These are phyloP conservation scores for Ustilago xerochloae DNA, from an alignment of 1,284 basidiomycete genomes.

Conservation along the genomic window DNA sequence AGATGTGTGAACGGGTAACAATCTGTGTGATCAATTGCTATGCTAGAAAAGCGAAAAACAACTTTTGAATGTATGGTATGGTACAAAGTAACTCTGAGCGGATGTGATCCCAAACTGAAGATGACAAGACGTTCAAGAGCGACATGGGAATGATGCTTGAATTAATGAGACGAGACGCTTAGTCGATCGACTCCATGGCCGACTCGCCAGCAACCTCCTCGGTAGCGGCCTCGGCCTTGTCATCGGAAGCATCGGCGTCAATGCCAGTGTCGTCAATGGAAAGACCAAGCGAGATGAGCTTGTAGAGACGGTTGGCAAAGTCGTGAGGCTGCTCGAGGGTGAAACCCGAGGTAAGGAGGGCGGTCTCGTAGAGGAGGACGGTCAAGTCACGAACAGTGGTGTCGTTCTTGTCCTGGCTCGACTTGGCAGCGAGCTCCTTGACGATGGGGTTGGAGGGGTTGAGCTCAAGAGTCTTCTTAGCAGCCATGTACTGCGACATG, in stretches of 20 bases:
- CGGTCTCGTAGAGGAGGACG: constrained; percentile 94
- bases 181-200: constrained; percentile 68
- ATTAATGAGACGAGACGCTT: constrained; percentile 10
- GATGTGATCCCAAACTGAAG: too few relatives aligned
- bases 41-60: not conserved
- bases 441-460: constrained; percentile 94
- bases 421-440: constrained; percentile 94
- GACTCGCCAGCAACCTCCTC: constrained; percentile 64
- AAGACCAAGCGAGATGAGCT: constrained; percentile 85
- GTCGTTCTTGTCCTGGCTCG: constrained; percentile 96
- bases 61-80: constrained; percentile 15
- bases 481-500: constrained; percentile 96
- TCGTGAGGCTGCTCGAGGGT: constrained; percentile 93
- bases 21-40: constrained; percentile 4
- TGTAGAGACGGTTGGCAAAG: constrained; percentile 95
- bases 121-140: constrained; percentile 4
- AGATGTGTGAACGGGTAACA: constrained; percentile 3
- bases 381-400: constrained; percentile 93
- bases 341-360: constrained; percentile 80
- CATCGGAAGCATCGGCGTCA: constrained; percentile 40
- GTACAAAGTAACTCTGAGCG: constrained; percentile 11
- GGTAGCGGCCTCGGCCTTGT: constrained; percentile 42
- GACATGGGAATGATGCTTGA: not conserved
- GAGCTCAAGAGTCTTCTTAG: constrained; percentile 97
- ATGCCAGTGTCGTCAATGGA: constrained; percentile 70